phyloP scores from a whole-genome alignment of 2,329 filamentous ascomycete genomes.

The Pestalotiopsis sp. region DNA sequence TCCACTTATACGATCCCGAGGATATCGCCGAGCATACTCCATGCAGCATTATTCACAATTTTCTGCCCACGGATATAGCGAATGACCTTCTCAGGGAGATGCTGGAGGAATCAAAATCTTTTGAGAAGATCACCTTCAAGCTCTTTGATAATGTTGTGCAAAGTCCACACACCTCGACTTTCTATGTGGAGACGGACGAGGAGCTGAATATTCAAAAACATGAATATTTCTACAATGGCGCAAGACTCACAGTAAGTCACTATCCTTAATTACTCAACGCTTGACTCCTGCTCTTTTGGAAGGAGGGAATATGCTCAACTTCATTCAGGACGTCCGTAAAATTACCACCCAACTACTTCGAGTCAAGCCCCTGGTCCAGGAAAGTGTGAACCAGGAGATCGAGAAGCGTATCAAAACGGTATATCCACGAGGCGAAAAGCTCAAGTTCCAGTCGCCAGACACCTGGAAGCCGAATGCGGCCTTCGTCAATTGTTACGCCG shows the following conservation, averaged over 20 bases:
- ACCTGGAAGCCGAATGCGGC: conserved; percentile 86
- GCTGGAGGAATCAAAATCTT: conserved; percentile 71
- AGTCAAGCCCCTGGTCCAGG: conserved; percentile 71
- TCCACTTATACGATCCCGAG: conserved; percentile 80
- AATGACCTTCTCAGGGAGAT: conserved; percentile 76
- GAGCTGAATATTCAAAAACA: conserved; percentile 72
- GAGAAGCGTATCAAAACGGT: conserved; percentile 66
- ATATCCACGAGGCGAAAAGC: conserved; percentile 72
- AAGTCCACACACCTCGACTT: conserved; percentile 80
- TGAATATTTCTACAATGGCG: conserved; percentile 87
- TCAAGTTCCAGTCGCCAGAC: conserved; percentile 74
- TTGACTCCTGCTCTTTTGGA: no score
- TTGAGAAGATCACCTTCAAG: conserved; percentile 75
- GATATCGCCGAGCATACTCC: conserved; percentile 85
- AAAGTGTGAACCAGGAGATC: conserved; percentile 79
- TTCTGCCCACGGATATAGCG: conserved; percentile 73
- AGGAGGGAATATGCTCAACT: neutral
- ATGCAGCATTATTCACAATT: conserved; percentile 91
- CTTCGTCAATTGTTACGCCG: conserved; percentile 93
- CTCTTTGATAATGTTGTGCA: conserved; percentile 86
- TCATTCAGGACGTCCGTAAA: conserved; percentile 68
- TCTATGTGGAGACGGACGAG: conserved; percentile 77
- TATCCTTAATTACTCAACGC: neutral
- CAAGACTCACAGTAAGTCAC: conserved; percentile 59
- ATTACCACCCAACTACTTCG: conserved; percentile 74